A percentile compares a stretch with the other conserved stretches of the same genome.
These are phyloP conservation scores for Isoetes taiwanensis DNA, from an alignment of 75 land plant genomes.

Conservation along the genomic window DNA sequence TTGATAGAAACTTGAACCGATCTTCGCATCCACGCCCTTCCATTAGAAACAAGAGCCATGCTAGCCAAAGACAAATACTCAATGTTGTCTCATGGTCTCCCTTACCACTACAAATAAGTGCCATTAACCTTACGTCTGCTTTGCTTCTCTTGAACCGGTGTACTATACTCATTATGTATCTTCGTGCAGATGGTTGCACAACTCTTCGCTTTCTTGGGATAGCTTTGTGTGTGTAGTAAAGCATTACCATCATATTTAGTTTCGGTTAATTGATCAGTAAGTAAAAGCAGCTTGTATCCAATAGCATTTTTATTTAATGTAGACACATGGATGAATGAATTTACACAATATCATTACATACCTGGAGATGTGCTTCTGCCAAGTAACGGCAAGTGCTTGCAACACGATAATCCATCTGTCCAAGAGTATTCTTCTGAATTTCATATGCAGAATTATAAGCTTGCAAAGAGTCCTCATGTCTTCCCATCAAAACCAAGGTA, in stretches of 20 bases:
- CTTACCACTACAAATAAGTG: conserved; percentile 59
- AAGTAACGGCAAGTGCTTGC: conserved; percentile 75
- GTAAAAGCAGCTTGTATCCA: too few species aligned
- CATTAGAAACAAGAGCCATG: conserved; percentile 53
- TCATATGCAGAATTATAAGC: conserved; percentile 43
- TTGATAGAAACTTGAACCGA: conserved; percentile 56
- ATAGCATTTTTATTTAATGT: too few species aligned
- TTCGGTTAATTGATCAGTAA: too few species aligned
- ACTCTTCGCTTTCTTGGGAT: conserved; percentile 54
- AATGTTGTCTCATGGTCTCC: conserved; percentile 66
- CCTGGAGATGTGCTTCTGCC: conserved; percentile 77
- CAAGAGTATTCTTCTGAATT: conserved; percentile 53
- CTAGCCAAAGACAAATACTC: conserved; percentile 71
- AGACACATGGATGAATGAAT: too few species aligned
- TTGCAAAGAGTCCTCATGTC: conserved; percentile 35
- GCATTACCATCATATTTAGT: too few species aligned
- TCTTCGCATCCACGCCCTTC: conserved; percentile 65
- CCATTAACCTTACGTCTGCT: conserved; percentile 75
- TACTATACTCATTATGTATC: conserved; percentile 44
- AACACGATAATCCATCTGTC: conserved; percentile 54
- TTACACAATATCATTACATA: too few species aligned
- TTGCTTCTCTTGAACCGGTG: conserved; percentile 69
- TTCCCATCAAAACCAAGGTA: conserved; percentile 52
- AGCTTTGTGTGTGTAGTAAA: conserved; percentile 82
- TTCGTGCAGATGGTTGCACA: conserved; percentile 49